A percentile compares a stretch with the other conserved stretches of the same genome.
phyloP scores from a whole-genome alignment of 306 rosid species.

The Vicia villosa region DNA sequence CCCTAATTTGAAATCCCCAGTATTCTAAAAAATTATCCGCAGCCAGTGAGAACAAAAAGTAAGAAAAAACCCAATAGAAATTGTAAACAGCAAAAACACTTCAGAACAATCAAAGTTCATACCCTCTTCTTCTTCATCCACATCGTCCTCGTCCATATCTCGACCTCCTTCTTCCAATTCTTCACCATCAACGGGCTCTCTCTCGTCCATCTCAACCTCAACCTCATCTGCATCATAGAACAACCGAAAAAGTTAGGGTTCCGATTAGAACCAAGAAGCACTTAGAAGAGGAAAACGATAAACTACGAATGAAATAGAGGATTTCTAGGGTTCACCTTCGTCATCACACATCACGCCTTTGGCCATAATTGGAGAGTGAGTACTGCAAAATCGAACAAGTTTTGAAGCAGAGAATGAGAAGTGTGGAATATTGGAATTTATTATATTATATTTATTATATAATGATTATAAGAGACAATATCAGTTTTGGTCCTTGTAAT shows the following conservation, averaged over 20 bases:
- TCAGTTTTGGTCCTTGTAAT: too few relatives aligned
- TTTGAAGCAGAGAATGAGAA: background rate
- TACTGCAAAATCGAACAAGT: background rate
- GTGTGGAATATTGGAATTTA: too few relatives aligned
- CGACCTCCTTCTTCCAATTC: slow-evolving; percentile 50
- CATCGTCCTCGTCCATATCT: slow-evolving; percentile 59
- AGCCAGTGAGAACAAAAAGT: background rate
- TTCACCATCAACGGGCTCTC: slow-evolving; percentile 57
- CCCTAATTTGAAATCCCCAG: slow-evolving; percentile 31
- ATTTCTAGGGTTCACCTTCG: slow-evolving; percentile 60
- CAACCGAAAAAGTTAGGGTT: too few relatives aligned
- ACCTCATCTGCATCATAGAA: too few relatives aligned
- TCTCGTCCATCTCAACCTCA: too few relatives aligned
- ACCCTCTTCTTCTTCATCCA: slow-evolving; percentile 93
- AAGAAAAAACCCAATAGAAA: background rate
- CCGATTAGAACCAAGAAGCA: background rate
- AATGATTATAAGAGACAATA: too few relatives aligned
- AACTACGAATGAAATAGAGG: background rate
- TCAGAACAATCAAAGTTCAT: slow-evolving; percentile 8
- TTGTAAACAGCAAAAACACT: background rate
- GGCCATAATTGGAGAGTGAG: slow-evolving; percentile 42
- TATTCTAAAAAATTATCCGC: background rate
- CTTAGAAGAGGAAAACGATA: background rate
- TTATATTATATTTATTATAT: too few relatives aligned
- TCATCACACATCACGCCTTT: slow-evolving; percentile 54